Conservation (phyloP, 2,329 filamentous ascomycete species). For the Aspergillus quadricinctus region DNA sequence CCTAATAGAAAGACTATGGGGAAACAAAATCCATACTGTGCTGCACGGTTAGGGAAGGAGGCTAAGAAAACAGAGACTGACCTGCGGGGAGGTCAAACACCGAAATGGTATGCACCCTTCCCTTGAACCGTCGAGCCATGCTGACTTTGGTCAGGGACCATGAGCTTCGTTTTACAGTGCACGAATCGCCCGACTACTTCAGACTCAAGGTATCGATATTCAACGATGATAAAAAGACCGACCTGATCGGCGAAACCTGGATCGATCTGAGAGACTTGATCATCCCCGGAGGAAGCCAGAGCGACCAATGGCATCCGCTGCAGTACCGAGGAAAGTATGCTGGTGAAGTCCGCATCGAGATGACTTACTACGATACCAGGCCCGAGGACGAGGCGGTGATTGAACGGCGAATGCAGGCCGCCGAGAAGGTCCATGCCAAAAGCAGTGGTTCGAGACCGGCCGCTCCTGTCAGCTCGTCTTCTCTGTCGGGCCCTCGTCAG, state of each 20-base stretch:
- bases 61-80: conserved; percentile 96
- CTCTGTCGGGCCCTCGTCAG: conserved; percentile 46
- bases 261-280: conserved; percentile 78
- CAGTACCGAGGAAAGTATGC: conserved; percentile 92
- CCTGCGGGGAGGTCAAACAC: conserved; percentile 89
- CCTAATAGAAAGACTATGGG: conserved; percentile 96
- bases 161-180: conserved; percentile 90
- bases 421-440: conserved; percentile 34
- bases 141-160: conserved; percentile 68
- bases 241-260: conserved; percentile 92
- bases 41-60: conserved; percentile 88
- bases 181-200: conserved; percentile 95
- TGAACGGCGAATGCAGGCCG: conserved; percentile 50
- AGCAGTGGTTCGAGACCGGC: conserved; percentile 17
- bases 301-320: conserved; percentile 84
- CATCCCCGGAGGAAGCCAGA: conserved; percentile 83
- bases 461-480: conserved; percentile 18
- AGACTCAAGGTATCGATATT: conserved; percentile 94
- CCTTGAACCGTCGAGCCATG: not conserved
- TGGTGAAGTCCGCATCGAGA: conserved; percentile 87
- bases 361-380: conserved; percentile 90
- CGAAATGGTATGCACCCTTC: conserved; percentile 70
- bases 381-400: conserved; percentile 69
- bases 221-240: conserved; percentile 97
- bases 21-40: conserved; percentile 97